A percentile compares a stretch with the other conserved stretches of the same genome.
Evolutionary conservation across 768 basidiomycete genomes (phyloP).

Genomic region (Tubosaeta sp.): DNA sequence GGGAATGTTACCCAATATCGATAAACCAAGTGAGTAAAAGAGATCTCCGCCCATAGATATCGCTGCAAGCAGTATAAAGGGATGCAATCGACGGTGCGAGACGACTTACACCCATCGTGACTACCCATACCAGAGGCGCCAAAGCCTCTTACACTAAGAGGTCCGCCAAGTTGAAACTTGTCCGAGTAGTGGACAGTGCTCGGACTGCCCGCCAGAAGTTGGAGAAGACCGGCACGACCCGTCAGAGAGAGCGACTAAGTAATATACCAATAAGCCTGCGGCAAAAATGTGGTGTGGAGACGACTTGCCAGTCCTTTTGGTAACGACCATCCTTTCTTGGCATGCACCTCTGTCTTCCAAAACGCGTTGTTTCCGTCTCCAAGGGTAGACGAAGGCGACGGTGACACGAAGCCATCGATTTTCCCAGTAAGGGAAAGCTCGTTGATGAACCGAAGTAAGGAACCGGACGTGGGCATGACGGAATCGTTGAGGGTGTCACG

Average conservation of each 20-base stretch:
- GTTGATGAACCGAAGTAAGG: constrained; percentile 17
- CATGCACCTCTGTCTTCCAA: constrained; percentile 22
- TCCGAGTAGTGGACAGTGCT: constrained; percentile 57
- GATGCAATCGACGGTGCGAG: background rate
- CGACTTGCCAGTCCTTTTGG: constrained; percentile 20
- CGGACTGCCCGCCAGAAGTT: constrained; percentile 50
- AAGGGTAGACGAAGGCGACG: constrained; percentile 4
- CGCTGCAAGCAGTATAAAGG: constrained; percentile 36
- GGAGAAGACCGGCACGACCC: constrained; percentile 66
- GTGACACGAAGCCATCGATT: constrained; percentile 15
- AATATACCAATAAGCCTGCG: background rate
- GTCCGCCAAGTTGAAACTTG: constrained; percentile 91
- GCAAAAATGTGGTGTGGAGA: background rate
- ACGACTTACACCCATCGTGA: constrained; percentile 58
- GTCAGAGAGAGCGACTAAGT: constrained; percentile 72
- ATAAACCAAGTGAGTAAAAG: constrained; percentile 73
- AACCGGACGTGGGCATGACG: constrained; percentile 26
- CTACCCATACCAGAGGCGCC: constrained; percentile 73
- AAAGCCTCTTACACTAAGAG: constrained; percentile 78
- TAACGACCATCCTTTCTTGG: constrained; percentile 23
- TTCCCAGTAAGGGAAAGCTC: constrained; percentile 21
- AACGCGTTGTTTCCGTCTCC: constrained; percentile 25
- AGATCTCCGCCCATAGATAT: constrained; percentile 84
- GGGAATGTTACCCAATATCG: constrained; percentile 72
- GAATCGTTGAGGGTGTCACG: constrained; percentile 43